Evolutionary conservation across 257 asterid genomes (phyloP).

Genomic region (Jacaranda copaia): DNA sequence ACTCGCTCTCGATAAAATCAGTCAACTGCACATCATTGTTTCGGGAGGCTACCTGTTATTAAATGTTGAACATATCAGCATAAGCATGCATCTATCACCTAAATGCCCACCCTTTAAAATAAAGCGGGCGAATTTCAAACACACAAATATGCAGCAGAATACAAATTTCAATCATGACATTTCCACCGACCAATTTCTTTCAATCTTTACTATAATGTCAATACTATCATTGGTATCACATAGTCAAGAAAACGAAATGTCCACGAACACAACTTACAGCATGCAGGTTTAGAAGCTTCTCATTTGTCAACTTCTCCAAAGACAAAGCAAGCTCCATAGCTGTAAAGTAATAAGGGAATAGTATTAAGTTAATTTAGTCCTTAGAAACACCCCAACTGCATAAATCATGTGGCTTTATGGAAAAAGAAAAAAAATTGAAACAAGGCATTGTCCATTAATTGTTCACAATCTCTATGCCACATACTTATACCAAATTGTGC

Average conservation of each 20-base stretch:
- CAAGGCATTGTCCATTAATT: neutral
- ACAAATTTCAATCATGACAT: neutral
- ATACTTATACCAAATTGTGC: neutral
- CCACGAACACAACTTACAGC: conserved; percentile 58
- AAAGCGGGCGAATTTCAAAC: neutral
- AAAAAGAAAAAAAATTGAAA: neutral
- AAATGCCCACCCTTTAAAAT: neutral
- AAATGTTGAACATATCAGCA: conserved; percentile 24
- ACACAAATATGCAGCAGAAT: neutral
- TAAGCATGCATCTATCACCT: neutral
- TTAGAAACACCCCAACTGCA: neutral
- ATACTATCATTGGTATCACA: neutral
- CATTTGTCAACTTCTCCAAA: conserved; percentile 81
- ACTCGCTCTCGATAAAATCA: conserved; percentile 76
- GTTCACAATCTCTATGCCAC: neutral
- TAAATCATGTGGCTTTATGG: neutral
- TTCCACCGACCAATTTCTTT: neutral
- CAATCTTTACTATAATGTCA: neutral
- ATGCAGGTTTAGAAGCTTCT: conserved; percentile 76
- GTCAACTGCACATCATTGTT: conserved; percentile 70
- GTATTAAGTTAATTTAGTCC: neutral
- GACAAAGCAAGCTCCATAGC: conserved; percentile 89
- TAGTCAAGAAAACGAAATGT: conserved; percentile 2
- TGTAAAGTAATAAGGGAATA: conserved; percentile 27
- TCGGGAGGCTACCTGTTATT: conserved; percentile 63